Base-by-base conservation (phyloP, 2,329 filamentous ascomycete species). In the Zymoseptoria brevis region DNA sequence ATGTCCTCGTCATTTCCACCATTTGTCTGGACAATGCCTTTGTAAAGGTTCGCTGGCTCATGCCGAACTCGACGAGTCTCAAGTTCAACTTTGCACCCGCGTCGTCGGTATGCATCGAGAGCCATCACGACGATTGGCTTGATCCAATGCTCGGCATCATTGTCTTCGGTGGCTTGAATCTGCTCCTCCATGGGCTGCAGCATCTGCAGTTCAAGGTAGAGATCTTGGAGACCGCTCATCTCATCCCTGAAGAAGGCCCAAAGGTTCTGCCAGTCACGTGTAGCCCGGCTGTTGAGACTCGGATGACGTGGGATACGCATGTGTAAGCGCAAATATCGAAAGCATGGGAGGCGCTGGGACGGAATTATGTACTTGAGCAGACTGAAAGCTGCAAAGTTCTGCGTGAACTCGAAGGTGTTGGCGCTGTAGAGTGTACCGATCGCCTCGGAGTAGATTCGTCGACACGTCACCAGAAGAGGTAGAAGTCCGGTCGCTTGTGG, bases 361-460 rank as follows among this genome's bases (percentile, higher is more conserved):
- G 70, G 70, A 4, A 71, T 59, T 61, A 67, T 71, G 60, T 64
- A 53, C 53, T 65, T 68, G 22, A 72, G 60, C 54, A 71, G 68
- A 16, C 65, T 67, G 59, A 72, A 69, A 6, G 69, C 68, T 21
- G 66, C 68, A 24, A 67, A 67, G 54, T 69, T 70, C 51, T 71
- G 67, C 3, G 67, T 69, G 63, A 71, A 71, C 41, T 71, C 67
- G 61, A 72, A 72, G 4, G 64, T 66, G 62, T 71, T 71, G 56
- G 63, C 62, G 53, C 59, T 67, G 64, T 72, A 72, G n/a, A 72
- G 60, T 11, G 61, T 67, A 13, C 62, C 48, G 29, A 71, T 67
- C 3, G 65, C 63, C 57, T 72, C 70, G 3, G 69, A 69, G 59
- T 72, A 72, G 41, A 70, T 59, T 21, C 60, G 63, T 13, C 70